phyloP scores from a whole-genome alignment of 495 filamentous ascomycete genomes.

The Achaetomiella virescens region DNA sequence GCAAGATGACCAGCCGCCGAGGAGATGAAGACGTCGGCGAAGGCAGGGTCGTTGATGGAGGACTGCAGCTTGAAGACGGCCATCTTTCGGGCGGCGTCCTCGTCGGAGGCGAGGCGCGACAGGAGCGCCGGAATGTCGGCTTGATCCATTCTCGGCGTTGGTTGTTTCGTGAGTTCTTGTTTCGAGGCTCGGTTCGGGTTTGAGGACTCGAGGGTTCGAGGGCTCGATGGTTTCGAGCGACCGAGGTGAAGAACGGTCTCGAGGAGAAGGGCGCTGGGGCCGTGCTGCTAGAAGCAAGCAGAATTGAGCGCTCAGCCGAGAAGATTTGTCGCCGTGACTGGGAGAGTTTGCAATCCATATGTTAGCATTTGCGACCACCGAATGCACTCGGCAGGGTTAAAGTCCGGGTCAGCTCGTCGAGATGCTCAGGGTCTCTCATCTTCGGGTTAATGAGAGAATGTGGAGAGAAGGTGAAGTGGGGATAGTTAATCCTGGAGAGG shows the following conservation, averaged over 20 bases:
- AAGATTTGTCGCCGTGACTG: not conserved
- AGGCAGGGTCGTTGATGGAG: conserved; percentile 90
- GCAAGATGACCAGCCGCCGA: conserved; percentile 75
- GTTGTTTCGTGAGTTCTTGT: not conserved
- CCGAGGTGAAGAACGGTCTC: not conserved
- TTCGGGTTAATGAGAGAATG: no score
- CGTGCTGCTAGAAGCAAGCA: not conserved
- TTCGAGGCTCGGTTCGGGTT: not conserved
- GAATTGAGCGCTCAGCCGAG: not conserved
- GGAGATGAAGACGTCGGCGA: conserved; percentile 91
- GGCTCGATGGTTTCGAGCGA: not conserved
- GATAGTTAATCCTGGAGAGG: no score
- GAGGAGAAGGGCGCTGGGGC: not conserved
- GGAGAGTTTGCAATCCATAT: not conserved
- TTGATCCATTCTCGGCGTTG: conserved; percentile 36
- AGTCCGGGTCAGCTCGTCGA: not conserved
- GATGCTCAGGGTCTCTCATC: no score
- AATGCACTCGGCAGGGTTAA: not conserved
- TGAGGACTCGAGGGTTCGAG: no score
- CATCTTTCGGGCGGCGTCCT: conserved; percentile 95
- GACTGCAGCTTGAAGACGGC: conserved; percentile 95
- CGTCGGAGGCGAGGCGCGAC: conserved; percentile 50
- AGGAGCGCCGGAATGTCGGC: conserved; percentile 52
- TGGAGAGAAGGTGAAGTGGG: no score
- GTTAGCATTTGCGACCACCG: no score